Evolutionary conservation across 2,329 filamentous ascomycete genomes (phyloP).

Genomic region (Botrytis aclada): DNA sequence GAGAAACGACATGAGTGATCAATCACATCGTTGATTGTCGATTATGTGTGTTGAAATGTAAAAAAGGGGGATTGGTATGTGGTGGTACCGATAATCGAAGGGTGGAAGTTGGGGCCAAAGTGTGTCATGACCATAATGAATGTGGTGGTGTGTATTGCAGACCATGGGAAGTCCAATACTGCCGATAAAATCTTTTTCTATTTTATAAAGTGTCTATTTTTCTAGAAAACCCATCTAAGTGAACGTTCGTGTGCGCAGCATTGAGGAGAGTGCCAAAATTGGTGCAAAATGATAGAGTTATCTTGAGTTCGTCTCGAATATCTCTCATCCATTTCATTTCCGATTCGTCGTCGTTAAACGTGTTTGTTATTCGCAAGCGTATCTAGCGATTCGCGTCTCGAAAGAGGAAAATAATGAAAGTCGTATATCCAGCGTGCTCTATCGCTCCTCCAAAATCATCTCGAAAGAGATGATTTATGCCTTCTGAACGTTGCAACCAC

Average conservation of each 20-base stretch:
- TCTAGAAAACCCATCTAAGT: not conserved
- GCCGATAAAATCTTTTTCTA: not conserved
- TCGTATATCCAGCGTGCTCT: constrained; percentile 1
- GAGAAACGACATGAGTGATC: not conserved
- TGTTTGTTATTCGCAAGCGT: not conserved
- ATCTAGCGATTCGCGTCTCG: not conserved
- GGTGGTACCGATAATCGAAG: not conserved
- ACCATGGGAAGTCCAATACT: not conserved
- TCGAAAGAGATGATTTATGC: constrained; percentile 5
- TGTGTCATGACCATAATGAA: not conserved
- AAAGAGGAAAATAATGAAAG: not conserved
- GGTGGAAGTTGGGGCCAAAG: not conserved
- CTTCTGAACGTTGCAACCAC: constrained; percentile 11
- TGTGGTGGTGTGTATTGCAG: not conserved
- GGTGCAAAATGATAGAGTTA: not conserved
- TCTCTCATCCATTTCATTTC: not conserved
- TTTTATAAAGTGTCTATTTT: not conserved
- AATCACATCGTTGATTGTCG: not conserved
- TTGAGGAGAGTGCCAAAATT: not conserved
- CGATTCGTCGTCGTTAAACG: not conserved
- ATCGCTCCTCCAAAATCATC: not conserved
- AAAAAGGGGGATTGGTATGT: not conserved
- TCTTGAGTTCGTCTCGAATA: not conserved
- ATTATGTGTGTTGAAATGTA: not conserved
- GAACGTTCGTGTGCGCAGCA: constrained; percentile 3